phyloP scores from a whole-genome alignment of 2,329 filamentous ascomycete genomes.

The Fusarium hainanense region DNA sequence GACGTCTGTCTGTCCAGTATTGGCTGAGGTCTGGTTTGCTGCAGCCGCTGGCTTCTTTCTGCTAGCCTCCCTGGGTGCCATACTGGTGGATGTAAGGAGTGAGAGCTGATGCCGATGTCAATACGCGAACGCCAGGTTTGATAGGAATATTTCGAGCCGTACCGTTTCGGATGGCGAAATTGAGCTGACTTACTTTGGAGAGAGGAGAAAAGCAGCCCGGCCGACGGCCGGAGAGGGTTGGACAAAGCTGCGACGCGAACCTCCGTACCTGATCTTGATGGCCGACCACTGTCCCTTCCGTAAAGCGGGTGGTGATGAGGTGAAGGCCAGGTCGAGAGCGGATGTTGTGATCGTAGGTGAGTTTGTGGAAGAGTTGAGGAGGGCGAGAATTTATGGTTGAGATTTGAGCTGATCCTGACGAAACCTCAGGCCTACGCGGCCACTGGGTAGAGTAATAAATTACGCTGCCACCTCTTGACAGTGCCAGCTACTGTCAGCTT shows the following conservation, averaged over 20 bases:
- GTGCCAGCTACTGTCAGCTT: neutral
- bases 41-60: too few species aligned
- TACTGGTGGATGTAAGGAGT: neutral
- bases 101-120: too few species aligned
- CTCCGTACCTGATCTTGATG: neutral
- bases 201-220: neutral
- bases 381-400: too few species aligned
- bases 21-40: neutral
- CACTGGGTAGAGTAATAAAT: fast-evolving
- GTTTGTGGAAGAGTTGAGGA: neutral
- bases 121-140: neutral
- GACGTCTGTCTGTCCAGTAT: neutral
- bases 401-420: neutral
- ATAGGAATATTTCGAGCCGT: neutral
- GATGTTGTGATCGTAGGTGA: neutral
- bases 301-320: neutral
- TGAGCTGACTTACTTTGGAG: neutral
- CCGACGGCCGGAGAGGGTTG: too few species aligned
- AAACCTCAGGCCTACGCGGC: too few species aligned
- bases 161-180: neutral
- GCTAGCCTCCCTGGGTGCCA: neutral
- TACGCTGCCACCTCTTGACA: neutral
- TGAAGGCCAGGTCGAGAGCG: neutral
- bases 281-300: neutral
- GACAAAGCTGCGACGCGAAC: too few species aligned